These are phyloP conservation scores for Diversispora epigaea DNA, from an alignment of 192 early-diverging fungal species.

Conservation along the genomic window DNA sequence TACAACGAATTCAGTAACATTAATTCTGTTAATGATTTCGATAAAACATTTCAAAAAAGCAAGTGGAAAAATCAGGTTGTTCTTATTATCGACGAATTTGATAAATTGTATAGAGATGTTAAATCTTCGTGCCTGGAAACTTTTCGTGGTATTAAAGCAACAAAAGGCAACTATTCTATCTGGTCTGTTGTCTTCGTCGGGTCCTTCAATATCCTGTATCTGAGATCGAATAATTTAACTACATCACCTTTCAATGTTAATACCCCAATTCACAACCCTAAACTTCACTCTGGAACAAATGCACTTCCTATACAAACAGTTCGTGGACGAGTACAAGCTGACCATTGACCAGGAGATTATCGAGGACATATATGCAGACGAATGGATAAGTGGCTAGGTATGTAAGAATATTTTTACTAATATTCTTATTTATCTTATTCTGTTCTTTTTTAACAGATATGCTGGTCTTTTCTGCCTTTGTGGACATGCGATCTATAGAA, in stretches of 20 bases:
- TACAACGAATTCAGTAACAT: background rate
- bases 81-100: slow-evolving; percentile 15
- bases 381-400: slow-evolving; percentile 29
- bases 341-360: slow-evolving; percentile 2
- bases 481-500: slow-evolving; percentile 26
- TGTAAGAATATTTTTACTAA: background rate
- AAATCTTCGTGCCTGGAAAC: background rate
- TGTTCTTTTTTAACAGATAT: slow-evolving; percentile 26
- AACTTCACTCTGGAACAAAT: slow-evolving; percentile 33
- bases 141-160: slow-evolving; percentile 24
- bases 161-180: slow-evolving; percentile 13
- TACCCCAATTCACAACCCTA: slow-evolving; percentile 18
- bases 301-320: slow-evolving; percentile 22
- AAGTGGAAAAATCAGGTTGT: slow-evolving; percentile 15
- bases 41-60: no score
- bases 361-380: background rate
- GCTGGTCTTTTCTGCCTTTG: slow-evolving; percentile 33
- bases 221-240: background rate
- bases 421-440: slow-evolving; percentile 18
- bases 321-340: slow-evolving; percentile 13
- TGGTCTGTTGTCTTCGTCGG: slow-evolving; percentile 22
- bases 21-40: slow-evolving; percentile 7
- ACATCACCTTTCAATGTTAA: slow-evolving; percentile 28
- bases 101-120: slow-evolving; percentile 9
- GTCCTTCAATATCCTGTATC: no score